Conservation (phyloP, 768 basidiomycete species). For the Xerocomus spinulosus region DNA sequence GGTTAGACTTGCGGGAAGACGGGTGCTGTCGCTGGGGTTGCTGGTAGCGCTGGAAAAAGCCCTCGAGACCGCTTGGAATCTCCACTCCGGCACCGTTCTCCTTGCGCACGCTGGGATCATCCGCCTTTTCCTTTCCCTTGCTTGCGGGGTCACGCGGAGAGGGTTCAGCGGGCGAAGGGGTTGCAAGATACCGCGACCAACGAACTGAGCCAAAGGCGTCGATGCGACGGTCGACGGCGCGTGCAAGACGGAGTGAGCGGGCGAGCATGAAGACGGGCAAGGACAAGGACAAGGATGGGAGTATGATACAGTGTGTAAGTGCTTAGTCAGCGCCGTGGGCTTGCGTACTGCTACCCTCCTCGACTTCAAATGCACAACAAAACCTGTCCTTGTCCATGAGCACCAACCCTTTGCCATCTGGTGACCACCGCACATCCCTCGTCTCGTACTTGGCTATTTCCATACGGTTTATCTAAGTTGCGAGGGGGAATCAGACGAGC, state of each 20-base stretch:
- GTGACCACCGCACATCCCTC: slow-evolving; percentile 70
- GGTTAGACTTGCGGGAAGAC: slow-evolving; percentile 24
- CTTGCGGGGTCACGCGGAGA: slow-evolving; percentile 13
- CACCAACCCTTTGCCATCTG: slow-evolving; percentile 79
- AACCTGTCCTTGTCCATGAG: slow-evolving; percentile 75
- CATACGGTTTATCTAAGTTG: neutral
- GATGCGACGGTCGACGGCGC: slow-evolving; percentile 41
- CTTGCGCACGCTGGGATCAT: slow-evolving; percentile 32
- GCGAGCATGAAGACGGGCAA: slow-evolving; percentile 46
- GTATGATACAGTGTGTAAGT: neutral
- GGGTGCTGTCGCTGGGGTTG: slow-evolving; percentile 33
- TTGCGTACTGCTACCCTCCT: slow-evolving; percentile 30
- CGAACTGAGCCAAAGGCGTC: slow-evolving; percentile 30
- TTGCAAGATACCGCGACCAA: slow-evolving; percentile 44
- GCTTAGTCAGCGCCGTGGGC: slow-evolving; percentile 19
- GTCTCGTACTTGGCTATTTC: slow-evolving; percentile 64
- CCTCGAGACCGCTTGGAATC: slow-evolving; percentile 65
- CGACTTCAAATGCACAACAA: slow-evolving; percentile 82
- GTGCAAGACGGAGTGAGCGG: slow-evolving; percentile 54
- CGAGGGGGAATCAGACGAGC: neutral
- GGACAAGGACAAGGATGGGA: neutral
- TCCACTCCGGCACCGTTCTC: slow-evolving; percentile 31
- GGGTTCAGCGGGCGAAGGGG: slow-evolving; percentile 39
- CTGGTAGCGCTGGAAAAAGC: slow-evolving; percentile 70
- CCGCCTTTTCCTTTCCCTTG: slow-evolving; percentile 34